phyloP scores from a whole-genome alignment of 768 basidiomycete genomes.

The Boletus rex-veris region DNA sequence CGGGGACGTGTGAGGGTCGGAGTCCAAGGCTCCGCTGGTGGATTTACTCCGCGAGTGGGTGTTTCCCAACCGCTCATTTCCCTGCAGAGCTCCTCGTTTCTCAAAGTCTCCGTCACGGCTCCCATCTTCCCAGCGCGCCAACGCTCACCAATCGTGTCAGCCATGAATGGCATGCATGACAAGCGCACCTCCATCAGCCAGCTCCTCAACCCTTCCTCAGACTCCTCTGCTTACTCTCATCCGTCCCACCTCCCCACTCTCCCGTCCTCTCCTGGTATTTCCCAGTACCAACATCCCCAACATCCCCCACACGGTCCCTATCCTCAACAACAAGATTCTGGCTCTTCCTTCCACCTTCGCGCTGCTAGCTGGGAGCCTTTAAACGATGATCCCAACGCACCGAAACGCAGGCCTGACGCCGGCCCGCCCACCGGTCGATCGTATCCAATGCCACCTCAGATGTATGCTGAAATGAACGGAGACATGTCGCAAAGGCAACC shows the following conservation, averaged over 20 bases:
- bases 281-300: constrained; percentile 29
- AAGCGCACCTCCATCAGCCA: constrained; percentile 51
- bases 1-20: constrained; percentile 20
- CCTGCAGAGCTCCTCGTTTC: constrained; percentile 19
- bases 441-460: constrained; percentile 33
- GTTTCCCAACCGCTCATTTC: constrained; percentile 32
- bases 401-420: constrained; percentile 34
- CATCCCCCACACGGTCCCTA: constrained; percentile 28
- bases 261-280: constrained; percentile 20
- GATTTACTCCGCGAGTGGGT: constrained; percentile 32
- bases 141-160: constrained; percentile 17
- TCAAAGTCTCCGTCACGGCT: constrained; percentile 8
- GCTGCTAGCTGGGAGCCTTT: constrained; percentile 56
- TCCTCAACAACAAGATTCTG: constrained; percentile 27
- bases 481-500: constrained; percentile 28
- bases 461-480: constrained; percentile 35
- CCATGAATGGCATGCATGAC: constrained; percentile 44
- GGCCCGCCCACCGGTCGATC: constrained; percentile 32
- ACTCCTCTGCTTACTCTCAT: constrained; percentile 34
- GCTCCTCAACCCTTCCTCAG: constrained; percentile 47
- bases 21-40: constrained; percentile 29
- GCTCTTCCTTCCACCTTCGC: constrained; percentile 49
- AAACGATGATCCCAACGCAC: constrained; percentile 35
- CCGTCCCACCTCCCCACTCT: constrained; percentile 29
- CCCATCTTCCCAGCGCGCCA: constrained; percentile 3